phyloP scores from a whole-genome alignment of 2,329 filamentous ascomycete species.

The Dryadomyces sulphureus region DNA sequence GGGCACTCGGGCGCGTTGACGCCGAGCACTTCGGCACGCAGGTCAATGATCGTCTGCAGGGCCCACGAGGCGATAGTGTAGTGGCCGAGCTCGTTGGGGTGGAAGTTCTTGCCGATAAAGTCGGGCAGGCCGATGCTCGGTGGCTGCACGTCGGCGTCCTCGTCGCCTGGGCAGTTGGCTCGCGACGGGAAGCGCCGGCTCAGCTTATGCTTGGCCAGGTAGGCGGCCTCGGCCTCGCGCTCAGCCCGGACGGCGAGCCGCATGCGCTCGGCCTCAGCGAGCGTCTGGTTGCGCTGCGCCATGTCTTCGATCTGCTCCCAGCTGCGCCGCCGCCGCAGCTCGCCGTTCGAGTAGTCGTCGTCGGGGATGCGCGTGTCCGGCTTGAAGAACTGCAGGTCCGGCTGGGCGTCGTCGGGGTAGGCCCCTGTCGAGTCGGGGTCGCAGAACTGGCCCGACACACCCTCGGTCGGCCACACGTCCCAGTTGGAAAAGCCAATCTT shows the following conservation, averaged over 20 bases:
- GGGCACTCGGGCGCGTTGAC: constrained; percentile 7
- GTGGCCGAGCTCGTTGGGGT: constrained; percentile 18
- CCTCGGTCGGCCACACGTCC: constrained; percentile 14
- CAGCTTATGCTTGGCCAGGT: constrained; percentile 13
- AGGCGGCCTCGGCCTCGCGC: constrained; percentile 7
- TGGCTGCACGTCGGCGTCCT: constrained; percentile 8
- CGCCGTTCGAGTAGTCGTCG: constrained; percentile 1
- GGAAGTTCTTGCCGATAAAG: constrained; percentile 17
- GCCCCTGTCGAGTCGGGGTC: constrained; percentile 9
- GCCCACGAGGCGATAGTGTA: constrained; percentile 16
- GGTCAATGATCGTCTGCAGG: constrained; percentile 10
- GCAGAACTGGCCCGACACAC: constrained; percentile 19
- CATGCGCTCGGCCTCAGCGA: neutral
- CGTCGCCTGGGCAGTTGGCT: constrained; percentile 14
- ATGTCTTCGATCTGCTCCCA: constrained; percentile 2
- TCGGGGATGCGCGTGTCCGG: constrained; percentile 10
- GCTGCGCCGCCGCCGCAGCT: constrained; percentile 4
- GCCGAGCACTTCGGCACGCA: constrained; percentile 12
- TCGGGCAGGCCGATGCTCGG: constrained; percentile 16
- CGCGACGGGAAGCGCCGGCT: constrained; percentile 13
- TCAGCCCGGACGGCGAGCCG: neutral
- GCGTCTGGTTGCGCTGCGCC: neutral
- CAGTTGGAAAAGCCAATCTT: constrained; percentile 17
- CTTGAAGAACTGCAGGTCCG: constrained; percentile 20
- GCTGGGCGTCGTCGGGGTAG: constrained; percentile 17